A percentile compares a stretch with the other conserved stretches of the same genome.
Evolutionary conservation across 2,329 filamentous ascomycete species (phyloP).

Genomic region (Magnaporthiopsis rhizophila): DNA sequence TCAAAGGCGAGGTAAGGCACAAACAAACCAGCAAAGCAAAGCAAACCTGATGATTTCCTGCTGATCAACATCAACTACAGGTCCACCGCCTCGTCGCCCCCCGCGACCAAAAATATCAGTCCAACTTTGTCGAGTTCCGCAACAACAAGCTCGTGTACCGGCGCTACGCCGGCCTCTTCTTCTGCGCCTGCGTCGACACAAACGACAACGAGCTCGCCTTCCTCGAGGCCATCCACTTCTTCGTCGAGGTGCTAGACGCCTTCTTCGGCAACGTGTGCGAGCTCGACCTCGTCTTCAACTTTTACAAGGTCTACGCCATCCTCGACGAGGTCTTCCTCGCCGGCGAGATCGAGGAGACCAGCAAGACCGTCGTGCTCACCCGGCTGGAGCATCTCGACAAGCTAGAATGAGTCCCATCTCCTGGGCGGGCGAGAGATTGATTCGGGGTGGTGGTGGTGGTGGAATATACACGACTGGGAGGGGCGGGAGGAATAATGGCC

Average conservation of each 20-base stretch:
- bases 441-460: neutral
- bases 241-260: constrained; percentile 95
- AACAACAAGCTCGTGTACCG: constrained; percentile 97
- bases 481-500: neutral
- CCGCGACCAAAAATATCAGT: constrained; percentile 98
- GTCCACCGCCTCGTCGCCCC: constrained; percentile 96
- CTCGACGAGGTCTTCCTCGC: constrained; percentile 97
- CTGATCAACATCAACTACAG: constrained; percentile 29
- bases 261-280: constrained; percentile 99
- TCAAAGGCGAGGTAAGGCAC: constrained; percentile 78
- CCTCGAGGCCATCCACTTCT: constrained; percentile 97
- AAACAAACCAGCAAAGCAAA: too few relatives aligned
- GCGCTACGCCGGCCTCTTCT: constrained; percentile 95
- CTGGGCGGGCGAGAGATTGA: neutral
- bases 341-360: constrained; percentile 97
- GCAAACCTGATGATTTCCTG: too few relatives aligned
- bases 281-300: constrained; percentile 80
- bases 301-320: constrained; percentile 91
- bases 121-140: constrained; percentile 96
- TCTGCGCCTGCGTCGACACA: constrained; percentile 97
- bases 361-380: constrained; percentile 94
- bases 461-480: neutral
- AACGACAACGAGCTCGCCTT: constrained; percentile 98
- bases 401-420: constrained; percentile 57
- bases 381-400: constrained; percentile 93